Conservation (phyloP, 306 rosid genomes). For the Benincasa hispida region DNA sequence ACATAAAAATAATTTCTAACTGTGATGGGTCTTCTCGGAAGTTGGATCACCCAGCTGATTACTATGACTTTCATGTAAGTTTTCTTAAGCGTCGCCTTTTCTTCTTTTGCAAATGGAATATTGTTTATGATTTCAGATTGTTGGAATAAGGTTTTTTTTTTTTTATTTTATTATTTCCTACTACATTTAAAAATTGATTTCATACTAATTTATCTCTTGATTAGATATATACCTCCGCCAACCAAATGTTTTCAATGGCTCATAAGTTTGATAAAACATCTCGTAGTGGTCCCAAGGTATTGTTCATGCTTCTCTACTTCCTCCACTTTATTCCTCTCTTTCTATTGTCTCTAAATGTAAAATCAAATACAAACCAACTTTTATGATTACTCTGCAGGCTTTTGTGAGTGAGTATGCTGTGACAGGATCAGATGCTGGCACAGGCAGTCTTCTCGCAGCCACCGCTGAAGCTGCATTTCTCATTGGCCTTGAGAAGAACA, state of each 20-base stretch:
- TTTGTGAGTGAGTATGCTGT: slow-evolving; percentile 96
- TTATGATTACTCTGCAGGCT: slow-evolving; percentile 37
- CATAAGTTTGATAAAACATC: slow-evolving; percentile 35
- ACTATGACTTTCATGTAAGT: slow-evolving; percentile 84
- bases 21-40: slow-evolving; percentile 61
- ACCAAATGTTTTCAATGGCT: slow-evolving; percentile 52
- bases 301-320: not conserved
- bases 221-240: slow-evolving; percentile 66
- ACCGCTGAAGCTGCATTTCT: slow-evolving; percentile 84
- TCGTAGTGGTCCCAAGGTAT: slow-evolving; percentile 52
- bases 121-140: not conserved
- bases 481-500: slow-evolving; percentile 76
- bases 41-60: slow-evolving; percentile 84
- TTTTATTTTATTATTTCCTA: not conserved
- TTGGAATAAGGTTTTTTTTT: not conserved
- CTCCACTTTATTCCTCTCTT: not conserved
- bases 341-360: not conserved
- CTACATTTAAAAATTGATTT: not conserved
- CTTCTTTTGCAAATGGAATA: not conserved
- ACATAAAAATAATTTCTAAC: slow-evolving; percentile 73
- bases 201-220: slow-evolving; percentile 9
- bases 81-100: slow-evolving; percentile 8
- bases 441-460: slow-evolving; percentile 80
- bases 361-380: slow-evolving; percentile 4
- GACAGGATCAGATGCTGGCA: slow-evolving; percentile 57